These are phyloP conservation scores for Plasmodiophora brassicae DNA, from an alignment of 208 protist genomes.

Conservation along the genomic window DNA sequence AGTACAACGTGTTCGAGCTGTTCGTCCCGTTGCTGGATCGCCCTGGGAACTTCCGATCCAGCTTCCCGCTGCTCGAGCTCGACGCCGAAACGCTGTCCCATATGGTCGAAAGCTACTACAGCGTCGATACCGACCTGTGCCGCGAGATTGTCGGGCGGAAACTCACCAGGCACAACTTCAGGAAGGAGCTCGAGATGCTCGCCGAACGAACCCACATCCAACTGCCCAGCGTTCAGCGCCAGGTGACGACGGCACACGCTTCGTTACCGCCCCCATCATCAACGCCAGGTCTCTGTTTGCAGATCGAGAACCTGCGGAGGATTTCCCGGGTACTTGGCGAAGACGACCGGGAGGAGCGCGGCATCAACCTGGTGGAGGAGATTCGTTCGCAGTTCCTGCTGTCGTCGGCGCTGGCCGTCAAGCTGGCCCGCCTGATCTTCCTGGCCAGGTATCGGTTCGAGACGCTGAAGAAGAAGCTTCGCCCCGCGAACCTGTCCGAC, in stretches of 20 bases:
- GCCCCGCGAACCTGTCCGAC: slow-evolving; percentile 18
- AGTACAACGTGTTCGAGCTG: slow-evolving; percentile 14
- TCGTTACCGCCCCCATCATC: neutral
- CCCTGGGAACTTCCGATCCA: slow-evolving; percentile 18
- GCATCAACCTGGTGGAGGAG: slow-evolving; percentile 9
- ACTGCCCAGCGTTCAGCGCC: neutral
- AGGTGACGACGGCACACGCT: neutral
- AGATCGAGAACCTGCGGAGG: slow-evolving; percentile 15
- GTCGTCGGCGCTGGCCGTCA: neutral
- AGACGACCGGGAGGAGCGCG: slow-evolving; percentile 9
- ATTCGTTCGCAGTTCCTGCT: slow-evolving; percentile 7
- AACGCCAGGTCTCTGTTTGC: too few relatives aligned
- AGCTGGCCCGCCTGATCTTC: slow-evolving; percentile 16
- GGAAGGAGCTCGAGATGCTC: neutral
- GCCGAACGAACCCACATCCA: slow-evolving; percentile 9
- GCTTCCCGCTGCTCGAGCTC: slow-evolving; percentile 20
- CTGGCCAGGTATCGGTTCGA: neutral
- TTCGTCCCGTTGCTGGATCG: slow-evolving; percentile 16
- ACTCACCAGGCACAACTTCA: neutral
- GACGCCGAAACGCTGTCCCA: neutral
- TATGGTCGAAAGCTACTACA: slow-evolving; percentile 25
- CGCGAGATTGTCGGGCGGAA: slow-evolving; percentile 23
- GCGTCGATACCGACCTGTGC: slow-evolving; percentile 2
- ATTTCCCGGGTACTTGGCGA: slow-evolving; percentile 14
- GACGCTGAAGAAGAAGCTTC: neutral